phyloP scores from a whole-genome alignment of 371 early-diverging fungal species.

The Rhizomucor pusillus region DNA sequence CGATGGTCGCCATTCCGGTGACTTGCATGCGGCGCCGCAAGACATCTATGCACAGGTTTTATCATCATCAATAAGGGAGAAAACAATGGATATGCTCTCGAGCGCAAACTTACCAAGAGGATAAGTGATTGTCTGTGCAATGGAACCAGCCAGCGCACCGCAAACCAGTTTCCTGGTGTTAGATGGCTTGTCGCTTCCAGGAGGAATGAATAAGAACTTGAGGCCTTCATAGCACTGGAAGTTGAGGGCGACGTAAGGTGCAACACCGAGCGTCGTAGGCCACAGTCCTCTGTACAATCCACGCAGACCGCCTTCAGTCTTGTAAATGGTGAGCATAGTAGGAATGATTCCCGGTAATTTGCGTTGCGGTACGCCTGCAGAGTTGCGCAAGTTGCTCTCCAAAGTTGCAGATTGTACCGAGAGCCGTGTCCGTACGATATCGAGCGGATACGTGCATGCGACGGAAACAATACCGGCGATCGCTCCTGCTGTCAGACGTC shows the following conservation, averaged over 20 bases:
- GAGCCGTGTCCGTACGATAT: constrained; percentile 85
- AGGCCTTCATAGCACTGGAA: constrained; percentile 85
- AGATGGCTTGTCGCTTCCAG: constrained; percentile 59
- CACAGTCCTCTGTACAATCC: constrained; percentile 86
- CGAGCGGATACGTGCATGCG: constrained; percentile 84
- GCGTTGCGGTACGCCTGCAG: constrained; percentile 14
- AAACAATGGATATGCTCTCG: constrained; percentile 15
- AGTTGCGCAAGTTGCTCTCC: constrained; percentile 9
- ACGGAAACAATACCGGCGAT: constrained; percentile 83
- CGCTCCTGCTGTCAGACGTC: constrained; percentile 78
- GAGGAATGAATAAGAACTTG: constrained; percentile 67
- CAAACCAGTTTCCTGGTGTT: constrained; percentile 70
- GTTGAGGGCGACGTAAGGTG: constrained; percentile 84
- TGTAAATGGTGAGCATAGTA: constrained; percentile 67
- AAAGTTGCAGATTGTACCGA: constrained; percentile 69
- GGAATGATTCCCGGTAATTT: constrained; percentile 69
- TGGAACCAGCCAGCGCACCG: constrained; percentile 88
- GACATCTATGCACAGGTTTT: constrained; percentile 50
- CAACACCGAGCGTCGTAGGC: constrained; percentile 83
- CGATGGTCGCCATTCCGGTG: constrained; percentile 71
- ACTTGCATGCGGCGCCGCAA: constrained; percentile 86
- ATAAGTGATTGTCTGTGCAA: constrained; percentile 89
- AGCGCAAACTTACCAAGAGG: constrained; percentile 61
- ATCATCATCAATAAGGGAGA: background rate
- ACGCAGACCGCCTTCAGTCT: constrained; percentile 74